Evolutionary conservation across 2,329 filamentous ascomycete species (phyloP), one percentile per base, ranked within the genome.

Genomic region (Colletotrichum karsti): DNA sequence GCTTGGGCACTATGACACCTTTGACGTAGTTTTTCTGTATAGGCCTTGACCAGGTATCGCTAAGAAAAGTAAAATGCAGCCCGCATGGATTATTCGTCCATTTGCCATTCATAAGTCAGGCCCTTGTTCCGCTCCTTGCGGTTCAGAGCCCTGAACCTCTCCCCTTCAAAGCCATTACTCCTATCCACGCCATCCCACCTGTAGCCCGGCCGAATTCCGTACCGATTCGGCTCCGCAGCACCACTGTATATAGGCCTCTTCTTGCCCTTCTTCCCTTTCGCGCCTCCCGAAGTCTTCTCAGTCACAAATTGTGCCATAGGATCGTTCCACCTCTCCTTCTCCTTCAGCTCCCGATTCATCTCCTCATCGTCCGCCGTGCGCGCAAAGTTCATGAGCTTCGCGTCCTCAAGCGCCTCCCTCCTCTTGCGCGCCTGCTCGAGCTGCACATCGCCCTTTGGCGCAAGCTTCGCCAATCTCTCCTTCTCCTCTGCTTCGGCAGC

Each of bases 181-280:
- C 96, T 87, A 83, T 99, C 96, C 18, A 99, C 96, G 6, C 97
- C 96, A 84, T 99, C 96, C 96, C 96, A 99, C 71, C 93, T 86
- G 82, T 97, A 94, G 0, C 96, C 97, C 0, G 96, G 96, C 69
- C 91, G 87, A 69, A 99, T 98, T 1, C 93, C 93, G 81, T 98
- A 98, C 20, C 96, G 87, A 84, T 99, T 99, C 48, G 96, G 96
- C 75, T 93, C 88, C 63, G 92, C 93, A 0, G 91, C 87, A 0
- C 95, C 96, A 68, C 90, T 83, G 77, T 98, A 99, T 5, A 92
- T 77, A 4, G 92, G 93, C 71, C 87, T 89, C 63, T 72, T 80
- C 61, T 75, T 77, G n/a, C 63, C 74, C 53, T 69, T 72, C 51
- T 74, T 73, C 3, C 73, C 73, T 70, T 77, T 77, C 1, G 70